Base-by-base conservation (phyloP, 179 eudicot genomes). In the Camellia oleifera region DNA sequence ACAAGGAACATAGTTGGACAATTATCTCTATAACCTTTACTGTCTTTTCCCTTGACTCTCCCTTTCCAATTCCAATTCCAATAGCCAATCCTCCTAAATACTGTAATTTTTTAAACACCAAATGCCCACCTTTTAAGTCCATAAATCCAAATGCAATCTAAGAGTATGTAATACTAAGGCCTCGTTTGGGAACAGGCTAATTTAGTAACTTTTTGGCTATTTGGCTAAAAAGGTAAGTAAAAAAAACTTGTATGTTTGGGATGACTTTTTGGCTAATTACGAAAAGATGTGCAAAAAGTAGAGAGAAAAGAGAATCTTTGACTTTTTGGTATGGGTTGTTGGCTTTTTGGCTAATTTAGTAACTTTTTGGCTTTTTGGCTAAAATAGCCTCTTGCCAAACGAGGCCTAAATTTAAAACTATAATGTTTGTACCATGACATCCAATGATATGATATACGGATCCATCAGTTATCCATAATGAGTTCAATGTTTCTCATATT, bases 391-490 rank as follows among this genome's bases (percentile, higher is more conserved):
- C 23, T 20, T 20, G 23, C 23, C 23, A 20, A 20, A 20, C 23
- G 23, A 20, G 23, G 23, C 23, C 23, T 20, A 53, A 11, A 20
- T 18, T 73, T 73, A 13, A 26, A 53, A 73, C 45, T 20, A 20
- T 12, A 10, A 71, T 70, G 57, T 71, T 17, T 50, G 42, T 18
- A 71, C 32, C 58, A 8, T 71, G 74, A 50, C 74, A n/a, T 70
- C 58, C 11, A 71, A 32, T 71, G 57, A 71, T 18, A 17, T 8
- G 26, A 71, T 46, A 18, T 10, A 71, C 7, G 2, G 42, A 48
- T 13, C 10, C 32, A 44, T 44, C 23, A 68, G 72, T 44, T 68
- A 10, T 68, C 70, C 70, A 40, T 26, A 66, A 66, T 14, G 7
- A 17, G 23, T 69, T 69, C 15, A 15, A 69, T 8, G 3, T 44